Percentiles rank a stretch among this genome's conserved stretches.
These are phyloP conservation scores for Stagonosporopsis vannaccii DNA, from an alignment of 2,329 filamentous ascomycete species.

Conservation along the genomic window DNA sequence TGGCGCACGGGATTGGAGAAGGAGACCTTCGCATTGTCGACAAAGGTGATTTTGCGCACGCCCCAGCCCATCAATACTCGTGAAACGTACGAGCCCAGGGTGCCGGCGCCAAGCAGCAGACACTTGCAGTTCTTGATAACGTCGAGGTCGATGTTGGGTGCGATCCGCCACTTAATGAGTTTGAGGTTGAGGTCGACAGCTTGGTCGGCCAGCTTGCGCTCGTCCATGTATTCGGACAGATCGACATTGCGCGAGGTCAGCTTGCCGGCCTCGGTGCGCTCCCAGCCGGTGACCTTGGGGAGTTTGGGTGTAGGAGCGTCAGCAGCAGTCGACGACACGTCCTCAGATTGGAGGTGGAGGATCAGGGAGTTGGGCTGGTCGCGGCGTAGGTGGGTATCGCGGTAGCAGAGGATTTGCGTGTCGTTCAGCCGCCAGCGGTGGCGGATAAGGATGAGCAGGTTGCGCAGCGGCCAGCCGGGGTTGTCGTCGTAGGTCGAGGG, in stretches of 20 bases:
- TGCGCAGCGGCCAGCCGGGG: slow-evolving; percentile 92
- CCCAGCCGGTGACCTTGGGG: slow-evolving; percentile 96
- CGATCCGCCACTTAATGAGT: slow-evolving; percentile 98
- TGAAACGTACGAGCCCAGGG: slow-evolving; percentile 91
- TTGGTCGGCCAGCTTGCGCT: slow-evolving; percentile 83
- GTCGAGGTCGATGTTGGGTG: slow-evolving; percentile 85
- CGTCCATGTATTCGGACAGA: slow-evolving; percentile 93
- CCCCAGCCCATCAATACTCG: slow-evolving; percentile 95
- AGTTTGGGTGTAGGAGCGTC: slow-evolving; percentile 60
- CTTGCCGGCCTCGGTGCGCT: slow-evolving; percentile 80
- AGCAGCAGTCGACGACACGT: slow-evolving; percentile 16
- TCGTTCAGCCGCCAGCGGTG: slow-evolving; percentile 79
- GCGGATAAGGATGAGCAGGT: slow-evolving; percentile 83
- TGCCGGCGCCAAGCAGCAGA: slow-evolving; percentile 88
- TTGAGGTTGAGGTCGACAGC: slow-evolving; percentile 96
- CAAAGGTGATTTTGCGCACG: slow-evolving; percentile 91
- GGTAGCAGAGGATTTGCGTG: slow-evolving; percentile 87
- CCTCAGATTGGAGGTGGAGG: slow-evolving; percentile 57
- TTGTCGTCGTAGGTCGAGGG: slow-evolving; percentile 88
- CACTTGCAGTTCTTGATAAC: slow-evolving; percentile 89
- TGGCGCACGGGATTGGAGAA: slow-evolving; percentile 97
- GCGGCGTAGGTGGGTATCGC: slow-evolving; percentile 78
- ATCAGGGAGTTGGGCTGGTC: slow-evolving; percentile 85
- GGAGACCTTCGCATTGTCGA: slow-evolving; percentile 91
- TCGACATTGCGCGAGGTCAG: slow-evolving; percentile 80